Base-by-base conservation (phyloP, 2,329 filamentous ascomycete species). In the Mariannaea sp. region DNA sequence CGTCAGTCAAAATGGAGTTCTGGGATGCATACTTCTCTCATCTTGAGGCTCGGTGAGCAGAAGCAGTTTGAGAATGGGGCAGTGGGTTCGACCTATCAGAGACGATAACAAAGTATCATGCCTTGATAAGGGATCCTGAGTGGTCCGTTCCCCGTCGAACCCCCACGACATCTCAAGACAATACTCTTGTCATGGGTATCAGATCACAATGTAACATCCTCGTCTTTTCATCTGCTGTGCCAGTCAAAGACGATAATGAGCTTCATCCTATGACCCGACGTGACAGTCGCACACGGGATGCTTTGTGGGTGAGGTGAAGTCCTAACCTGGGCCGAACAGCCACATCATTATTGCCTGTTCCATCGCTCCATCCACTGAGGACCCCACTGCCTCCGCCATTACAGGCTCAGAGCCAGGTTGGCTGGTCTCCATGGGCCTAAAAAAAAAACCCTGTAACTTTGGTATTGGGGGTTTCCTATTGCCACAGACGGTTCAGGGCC, bases 41-140 rank as follows among this genome's bases (percentile, higher is more conserved):
- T 24, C 22, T 24, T 53, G 50, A 43, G 43, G 43, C 50, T 53
- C 43, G 43, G 43, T 51, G 33, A 51, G 26, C 40, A n/a, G 35
- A 51, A 33, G 49, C 38, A 51, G 33, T 16, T 10, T 7, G 35
- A 1, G 42, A 35, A 47, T 22, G 19, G 44, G 50, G 33, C 29
- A 13, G 27, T 26, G 42, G 33, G 35, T 32, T 29, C 32, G 13
- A 29, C 51, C 51, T 49, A 54, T 54, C 20, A 36, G 45, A 54
- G 6, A 33, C 22, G 12, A 35, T 12, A 38, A 12, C 40, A 49
- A 35, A 40, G 51, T 22, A 35, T 13, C 17, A 41, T 54, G 51
- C 16, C 27, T 16, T n/a, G 12, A 35, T 9, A 7, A 33, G 19
- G 40, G 22, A 14, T 16, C n/a, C 12, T 54, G 51, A 54, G 26